Evolutionary conservation across 768 basidiomycete genomes (phyloP).

Genomic region (Boletus pseudo-olivaceus): DNA sequence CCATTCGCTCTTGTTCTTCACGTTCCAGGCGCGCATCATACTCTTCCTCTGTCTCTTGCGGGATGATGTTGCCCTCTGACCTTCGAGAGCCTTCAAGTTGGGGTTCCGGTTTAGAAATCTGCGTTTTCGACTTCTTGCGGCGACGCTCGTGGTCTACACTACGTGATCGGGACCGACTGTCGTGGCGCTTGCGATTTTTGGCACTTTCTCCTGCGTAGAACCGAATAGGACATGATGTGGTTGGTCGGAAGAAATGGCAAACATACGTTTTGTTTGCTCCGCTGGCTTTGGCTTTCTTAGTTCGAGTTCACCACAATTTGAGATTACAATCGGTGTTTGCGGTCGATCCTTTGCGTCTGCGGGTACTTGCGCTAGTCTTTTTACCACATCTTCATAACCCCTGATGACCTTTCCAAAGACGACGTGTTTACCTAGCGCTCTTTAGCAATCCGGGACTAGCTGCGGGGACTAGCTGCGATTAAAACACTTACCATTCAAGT

Average conservation of each 20-base stretch:
- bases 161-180: slow-evolving; percentile 24
- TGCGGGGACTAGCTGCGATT: not conserved
- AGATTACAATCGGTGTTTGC: slow-evolving; percentile 58
- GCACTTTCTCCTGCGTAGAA: slow-evolving; percentile 4
- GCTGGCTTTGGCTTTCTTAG: slow-evolving; percentile 38
- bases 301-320: slow-evolving; percentile 84
- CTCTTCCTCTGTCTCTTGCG: slow-evolving; percentile 65
- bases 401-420: slow-evolving; percentile 54
- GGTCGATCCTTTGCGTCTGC: slow-evolving; percentile 79
- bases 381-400: slow-evolving; percentile 58
- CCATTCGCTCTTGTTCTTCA: slow-evolving; percentile 60
- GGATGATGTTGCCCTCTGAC: slow-evolving; percentile 5
- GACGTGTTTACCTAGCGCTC: slow-evolving; percentile 52
- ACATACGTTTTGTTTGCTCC: slow-evolving; percentile 16
- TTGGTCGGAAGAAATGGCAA: not conserved
- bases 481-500: slow-evolving; percentile 57
- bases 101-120: slow-evolving; percentile 1
- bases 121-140: slow-evolving; percentile 28
- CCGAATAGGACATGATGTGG: not conserved
- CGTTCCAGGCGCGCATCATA: slow-evolving; percentile 66
- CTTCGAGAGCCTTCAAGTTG: slow-evolving; percentile 7
- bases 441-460: slow-evolving; percentile 3
- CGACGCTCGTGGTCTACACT: slow-evolving; percentile 28
- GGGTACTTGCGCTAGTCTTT: slow-evolving; percentile 57
- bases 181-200: slow-evolving; percentile 20